phyloP scores from a whole-genome alignment of 2,329 filamentous ascomycete genomes.

The Exophiala alcalophila region DNA sequence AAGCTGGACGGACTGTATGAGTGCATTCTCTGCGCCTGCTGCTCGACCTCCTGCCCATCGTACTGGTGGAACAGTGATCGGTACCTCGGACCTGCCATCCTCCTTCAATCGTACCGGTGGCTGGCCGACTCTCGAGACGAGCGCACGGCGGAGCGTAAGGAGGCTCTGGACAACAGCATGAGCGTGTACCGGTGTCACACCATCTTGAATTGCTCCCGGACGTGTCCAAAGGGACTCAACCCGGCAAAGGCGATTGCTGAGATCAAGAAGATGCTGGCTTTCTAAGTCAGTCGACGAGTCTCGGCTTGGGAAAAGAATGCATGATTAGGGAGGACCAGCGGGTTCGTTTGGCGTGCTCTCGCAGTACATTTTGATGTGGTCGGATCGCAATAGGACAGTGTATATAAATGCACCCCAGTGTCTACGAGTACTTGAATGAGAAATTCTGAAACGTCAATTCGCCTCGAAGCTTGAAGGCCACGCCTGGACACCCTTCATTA shows the following conservation, averaged over 20 bases:
- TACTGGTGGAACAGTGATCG: slow-evolving; percentile 99
- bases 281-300: too few species aligned
- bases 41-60: slow-evolving; percentile 97
- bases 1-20: slow-evolving; percentile 99
- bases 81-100: slow-evolving; percentile 93
- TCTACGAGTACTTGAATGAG: too few species aligned
- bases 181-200: slow-evolving; percentile 98
- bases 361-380: neutral
- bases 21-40: slow-evolving; percentile 99
- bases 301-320: neutral
- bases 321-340: neutral
- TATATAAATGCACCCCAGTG: slow-evolving; percentile 11
- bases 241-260: slow-evolving; percentile 91
- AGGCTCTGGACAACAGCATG: slow-evolving; percentile 96
- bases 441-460: too few species aligned
- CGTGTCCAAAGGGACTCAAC: slow-evolving; percentile 97
- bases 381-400: slow-evolving; percentile 10
- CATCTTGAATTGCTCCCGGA: slow-evolving; percentile 96
- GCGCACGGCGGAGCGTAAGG: slow-evolving; percentile 81
- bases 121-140: slow-evolving; percentile 92
- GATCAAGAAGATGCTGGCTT: slow-evolving; percentile 95
- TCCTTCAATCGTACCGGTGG: slow-evolving; percentile 97
- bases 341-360: neutral
- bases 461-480: too few species aligned
- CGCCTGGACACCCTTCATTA: too few species aligned